These are phyloP conservation scores for Lichenothelia convexa DNA, from an alignment of 495 filamentous ascomycete genomes.

Conservation along the genomic window DNA sequence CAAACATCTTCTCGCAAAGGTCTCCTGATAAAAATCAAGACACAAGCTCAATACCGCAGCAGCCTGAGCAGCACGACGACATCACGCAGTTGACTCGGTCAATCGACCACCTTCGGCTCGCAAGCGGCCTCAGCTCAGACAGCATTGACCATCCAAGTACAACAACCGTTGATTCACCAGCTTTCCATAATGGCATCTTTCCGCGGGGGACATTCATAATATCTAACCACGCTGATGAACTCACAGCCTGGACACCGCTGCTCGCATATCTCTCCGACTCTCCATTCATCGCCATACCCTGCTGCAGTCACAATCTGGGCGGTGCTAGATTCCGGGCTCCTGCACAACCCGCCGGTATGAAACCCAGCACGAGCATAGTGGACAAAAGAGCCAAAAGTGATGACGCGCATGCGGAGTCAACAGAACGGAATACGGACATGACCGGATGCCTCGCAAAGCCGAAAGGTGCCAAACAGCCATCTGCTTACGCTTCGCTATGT, in stretches of 20 bases:
- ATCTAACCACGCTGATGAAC: slow-evolving; percentile 89
- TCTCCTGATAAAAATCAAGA: slow-evolving; percentile 5
- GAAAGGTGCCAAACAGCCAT: slow-evolving; percentile 22
- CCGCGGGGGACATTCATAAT: slow-evolving; percentile 70
- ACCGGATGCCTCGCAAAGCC: slow-evolving; percentile 14
- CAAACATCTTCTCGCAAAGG: slow-evolving; percentile 41
- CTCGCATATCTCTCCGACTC: slow-evolving; percentile 55
- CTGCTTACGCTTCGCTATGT: slow-evolving; percentile 57
- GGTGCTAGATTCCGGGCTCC: slow-evolving; percentile 53
- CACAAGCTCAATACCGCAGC: background rate
- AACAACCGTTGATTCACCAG: background rate
- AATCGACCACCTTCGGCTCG: background rate
- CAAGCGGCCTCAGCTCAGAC: background rate
- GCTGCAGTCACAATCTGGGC: slow-evolving; percentile 75
- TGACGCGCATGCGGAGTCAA: background rate
- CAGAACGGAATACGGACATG: background rate
- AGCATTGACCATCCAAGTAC: slow-evolving; percentile 1
- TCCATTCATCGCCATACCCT: slow-evolving; percentile 83
- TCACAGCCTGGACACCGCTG: slow-evolving; percentile 89
- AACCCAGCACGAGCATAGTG: background rate
- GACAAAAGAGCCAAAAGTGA: no score
- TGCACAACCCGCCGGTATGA: background rate
- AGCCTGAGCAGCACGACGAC: background rate
- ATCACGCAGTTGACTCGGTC: no score
- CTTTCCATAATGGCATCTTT: slow-evolving; percentile 50